Conservation (phyloP, 805 yeast genomes). For the Torulaspora gathmanii region DNA sequence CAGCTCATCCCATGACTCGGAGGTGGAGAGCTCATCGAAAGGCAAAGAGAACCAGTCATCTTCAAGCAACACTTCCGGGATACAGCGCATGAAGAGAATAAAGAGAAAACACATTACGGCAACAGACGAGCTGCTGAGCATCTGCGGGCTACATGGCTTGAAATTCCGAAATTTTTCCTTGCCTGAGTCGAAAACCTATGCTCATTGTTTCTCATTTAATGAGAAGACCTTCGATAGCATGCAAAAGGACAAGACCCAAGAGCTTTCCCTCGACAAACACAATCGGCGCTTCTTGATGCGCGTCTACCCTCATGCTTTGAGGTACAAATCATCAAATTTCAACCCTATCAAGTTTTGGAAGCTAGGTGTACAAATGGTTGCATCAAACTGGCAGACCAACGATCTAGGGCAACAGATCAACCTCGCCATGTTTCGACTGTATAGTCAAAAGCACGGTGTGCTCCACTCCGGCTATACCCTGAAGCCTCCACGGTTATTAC, state of each 20-base stretch:
- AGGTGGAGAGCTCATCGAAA: slow-evolving; percentile 22
- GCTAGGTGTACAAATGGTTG: slow-evolving; percentile 88
- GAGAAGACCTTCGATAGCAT: slow-evolving; percentile 64
- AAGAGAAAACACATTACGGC: slow-evolving; percentile 25
- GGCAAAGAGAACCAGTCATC: slow-evolving; percentile 6
- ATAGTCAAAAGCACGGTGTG: slow-evolving; percentile 36
- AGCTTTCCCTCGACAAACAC: slow-evolving; percentile 62
- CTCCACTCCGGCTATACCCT: slow-evolving; percentile 63
- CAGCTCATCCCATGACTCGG: slow-evolving; percentile 34
- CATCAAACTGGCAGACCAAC: slow-evolving; percentile 93
- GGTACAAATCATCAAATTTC: slow-evolving; percentile 77
- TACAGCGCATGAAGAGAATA: slow-evolving; percentile 34
- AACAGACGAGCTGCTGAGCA: slow-evolving; percentile 22
- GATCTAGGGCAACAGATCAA: slow-evolving; percentile 87
- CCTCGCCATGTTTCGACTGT: slow-evolving; percentile 68
- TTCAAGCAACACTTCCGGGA: slow-evolving; percentile 7
- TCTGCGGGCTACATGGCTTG: slow-evolving; percentile 52
- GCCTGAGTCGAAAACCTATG: slow-evolving; percentile 74
- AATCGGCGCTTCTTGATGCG: slow-evolving; percentile 73
- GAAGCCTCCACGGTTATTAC: slow-evolving; percentile 55
- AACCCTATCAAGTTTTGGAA: slow-evolving; percentile 78
- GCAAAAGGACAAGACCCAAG: slow-evolving; percentile 55
- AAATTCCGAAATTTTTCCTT: slow-evolving; percentile 78
- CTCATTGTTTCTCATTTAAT: slow-evolving; percentile 83
- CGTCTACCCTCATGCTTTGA: slow-evolving; percentile 76